These are phyloP conservation scores for Globisporangium emineosum DNA, from an alignment of 352 stramenopile species.

Conservation along the genomic window DNA sequence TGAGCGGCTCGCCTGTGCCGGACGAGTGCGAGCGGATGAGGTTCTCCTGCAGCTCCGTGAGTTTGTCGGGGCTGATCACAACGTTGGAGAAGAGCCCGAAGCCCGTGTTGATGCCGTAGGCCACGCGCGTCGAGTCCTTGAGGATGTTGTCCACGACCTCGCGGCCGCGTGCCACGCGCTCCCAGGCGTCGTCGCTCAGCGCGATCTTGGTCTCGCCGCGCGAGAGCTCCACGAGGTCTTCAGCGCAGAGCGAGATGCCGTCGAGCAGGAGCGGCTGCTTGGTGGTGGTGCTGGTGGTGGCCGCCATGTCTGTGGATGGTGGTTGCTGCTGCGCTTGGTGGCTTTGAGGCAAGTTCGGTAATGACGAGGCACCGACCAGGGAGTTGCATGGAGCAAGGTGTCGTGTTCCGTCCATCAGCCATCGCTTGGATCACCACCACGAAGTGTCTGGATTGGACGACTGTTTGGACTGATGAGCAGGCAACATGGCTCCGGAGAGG, in stretches of 20 bases:
- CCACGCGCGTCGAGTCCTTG: slow-evolving; percentile 68
- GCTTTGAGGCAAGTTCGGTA: neutral
- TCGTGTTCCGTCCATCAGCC: too few relatives aligned
- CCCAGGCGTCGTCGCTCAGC: slow-evolving; percentile 68
- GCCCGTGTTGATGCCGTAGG: slow-evolving; percentile 92
- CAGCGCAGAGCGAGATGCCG: slow-evolving; percentile 58
- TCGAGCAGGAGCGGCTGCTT: slow-evolving; percentile 46
- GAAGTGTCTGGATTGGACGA: slow-evolving; percentile 1
- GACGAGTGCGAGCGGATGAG: slow-evolving; percentile 80
- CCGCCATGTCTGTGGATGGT: neutral
- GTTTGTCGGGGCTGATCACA: slow-evolving; percentile 81
- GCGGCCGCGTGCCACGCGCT: slow-evolving; percentile 61
- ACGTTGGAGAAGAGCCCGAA: slow-evolving; percentile 91
- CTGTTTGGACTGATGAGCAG: slow-evolving; percentile 1
- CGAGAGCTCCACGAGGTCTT: slow-evolving; percentile 72
- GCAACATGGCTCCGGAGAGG: too few relatives aligned
- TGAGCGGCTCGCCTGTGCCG: slow-evolving; percentile 75
- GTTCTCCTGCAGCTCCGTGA: slow-evolving; percentile 85
- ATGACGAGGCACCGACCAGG: neutral
- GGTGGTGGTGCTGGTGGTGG: neutral
- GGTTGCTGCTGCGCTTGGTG: neutral
- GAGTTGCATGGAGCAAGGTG: neutral
- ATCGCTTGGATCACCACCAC: neutral
- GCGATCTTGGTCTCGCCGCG: slow-evolving; percentile 53
- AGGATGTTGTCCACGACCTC: slow-evolving; percentile 88